Evolutionary conservation across 2,329 filamentous ascomycete species (phyloP).

Genomic region (Aspergillus eucalypticola): DNA sequence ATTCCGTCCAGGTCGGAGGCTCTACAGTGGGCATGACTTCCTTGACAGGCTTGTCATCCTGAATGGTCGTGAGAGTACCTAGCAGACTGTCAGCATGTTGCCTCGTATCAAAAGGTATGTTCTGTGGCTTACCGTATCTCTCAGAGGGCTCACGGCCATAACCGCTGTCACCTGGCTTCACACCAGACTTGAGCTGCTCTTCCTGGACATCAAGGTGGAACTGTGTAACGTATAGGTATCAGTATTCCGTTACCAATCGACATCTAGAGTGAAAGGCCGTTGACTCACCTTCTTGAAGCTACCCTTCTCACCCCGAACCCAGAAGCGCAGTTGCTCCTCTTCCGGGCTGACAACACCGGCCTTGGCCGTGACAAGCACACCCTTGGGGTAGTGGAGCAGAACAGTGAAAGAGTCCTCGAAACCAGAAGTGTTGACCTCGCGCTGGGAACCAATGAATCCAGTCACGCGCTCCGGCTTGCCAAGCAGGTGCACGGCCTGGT

Average conservation of each 20-base stretch:
- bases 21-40: conserved; percentile 59
- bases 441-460: conserved; percentile 67
- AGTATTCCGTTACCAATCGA: background rate
- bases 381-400: conserved; percentile 65
- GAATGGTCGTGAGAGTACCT: conserved; percentile 56
- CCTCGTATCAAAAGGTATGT: background rate
- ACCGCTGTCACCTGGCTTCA: conserved; percentile 59
- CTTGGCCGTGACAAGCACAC: conserved; percentile 68
- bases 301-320: conserved; percentile 72
- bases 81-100: background rate
- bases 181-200: conserved; percentile 67
- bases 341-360: conserved; percentile 70
- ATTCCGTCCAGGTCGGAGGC: conserved; percentile 67
- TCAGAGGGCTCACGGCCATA: conserved; percentile 66
- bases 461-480: conserved; percentile 68
- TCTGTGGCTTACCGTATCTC: conserved; percentile 52
- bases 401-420: conserved; percentile 58
- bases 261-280: background rate
- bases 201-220: conserved; percentile 72
- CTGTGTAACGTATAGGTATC: conserved; percentile 20
- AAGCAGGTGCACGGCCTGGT: conserved; percentile 71
- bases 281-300: conserved; percentile 66
- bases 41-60: conserved; percentile 54
- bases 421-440: conserved; percentile 56
- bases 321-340: conserved; percentile 69